Conservation (phyloP, 83 land plant genomes). For the Diphasiastrum complanatum region DNA sequence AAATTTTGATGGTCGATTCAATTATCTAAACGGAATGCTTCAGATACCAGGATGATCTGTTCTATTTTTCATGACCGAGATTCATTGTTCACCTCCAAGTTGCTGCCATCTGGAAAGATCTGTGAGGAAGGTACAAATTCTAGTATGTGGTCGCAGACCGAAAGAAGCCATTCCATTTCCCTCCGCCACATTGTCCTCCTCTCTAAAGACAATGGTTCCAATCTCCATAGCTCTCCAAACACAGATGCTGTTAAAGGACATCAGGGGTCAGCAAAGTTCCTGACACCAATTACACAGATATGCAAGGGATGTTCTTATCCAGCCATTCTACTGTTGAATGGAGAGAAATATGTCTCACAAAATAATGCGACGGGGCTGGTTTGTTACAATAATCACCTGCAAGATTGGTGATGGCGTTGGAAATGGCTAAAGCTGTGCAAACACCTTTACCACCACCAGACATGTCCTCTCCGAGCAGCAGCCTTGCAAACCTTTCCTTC, state of each 20-base stretch:
- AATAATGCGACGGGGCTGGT: too few relatives aligned
- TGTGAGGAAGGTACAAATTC: conserved; percentile 48
- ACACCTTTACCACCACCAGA: conserved; percentile 30
- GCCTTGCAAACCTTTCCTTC: conserved; percentile 29
- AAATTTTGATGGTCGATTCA: too few relatives aligned
- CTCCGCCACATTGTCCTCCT: conserved; percentile 75
- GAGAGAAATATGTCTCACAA: not conserved
- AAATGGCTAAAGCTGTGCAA: conserved; percentile 27
- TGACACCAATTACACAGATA: too few relatives aligned
- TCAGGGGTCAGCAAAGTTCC: too few relatives aligned
- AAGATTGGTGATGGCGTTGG: conserved; percentile 28
- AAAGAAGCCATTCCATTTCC: conserved; percentile 84
- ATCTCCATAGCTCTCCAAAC: conserved; percentile 57
- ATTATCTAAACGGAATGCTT: too few relatives aligned
- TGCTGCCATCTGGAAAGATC: conserved; percentile 36
- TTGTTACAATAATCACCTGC: conserved; percentile 14
- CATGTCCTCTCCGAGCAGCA: conserved; percentile 30
- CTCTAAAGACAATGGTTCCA: conserved; percentile 64
- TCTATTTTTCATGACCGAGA: too few relatives aligned
- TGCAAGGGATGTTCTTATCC: not conserved
- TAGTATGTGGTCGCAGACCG: conserved; percentile 62
- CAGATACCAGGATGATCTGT: too few relatives aligned
- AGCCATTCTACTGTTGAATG: not conserved
- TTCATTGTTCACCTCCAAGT: conserved; percentile 45
- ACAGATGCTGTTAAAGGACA: conserved; percentile 58